Evolutionary conservation across 768 basidiomycete species (phyloP).

Genomic region (Lactifluus echinatus): DNA sequence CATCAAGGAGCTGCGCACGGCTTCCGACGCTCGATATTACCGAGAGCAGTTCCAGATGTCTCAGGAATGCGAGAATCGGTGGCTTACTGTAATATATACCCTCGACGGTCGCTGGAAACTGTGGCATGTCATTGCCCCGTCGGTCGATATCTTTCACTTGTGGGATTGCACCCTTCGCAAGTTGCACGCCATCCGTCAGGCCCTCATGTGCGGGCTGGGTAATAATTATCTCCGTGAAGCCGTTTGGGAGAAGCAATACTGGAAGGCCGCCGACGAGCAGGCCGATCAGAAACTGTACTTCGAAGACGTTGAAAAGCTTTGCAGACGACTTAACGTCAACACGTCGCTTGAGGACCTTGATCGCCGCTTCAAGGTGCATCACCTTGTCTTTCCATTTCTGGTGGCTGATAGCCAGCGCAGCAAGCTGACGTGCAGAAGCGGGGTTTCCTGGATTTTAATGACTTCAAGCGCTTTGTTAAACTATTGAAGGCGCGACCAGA

Average conservation of each 20-base stretch:
- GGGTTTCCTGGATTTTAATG: slow-evolving; percentile 62
- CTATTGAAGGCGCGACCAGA: slow-evolving; percentile 80
- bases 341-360: slow-evolving; percentile 44
- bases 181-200: slow-evolving; percentile 55
- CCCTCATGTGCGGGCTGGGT: slow-evolving; percentile 60
- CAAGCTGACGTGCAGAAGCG: slow-evolving; percentile 49
- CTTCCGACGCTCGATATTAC: slow-evolving; percentile 60
- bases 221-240: slow-evolving; percentile 54
- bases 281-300: slow-evolving; percentile 58
- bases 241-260: slow-evolving; percentile 76
- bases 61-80: slow-evolving; percentile 53
- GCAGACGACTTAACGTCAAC: slow-evolving; percentile 60
- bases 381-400: not conserved
- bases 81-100: slow-evolving; percentile 83
- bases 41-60: slow-evolving; percentile 61
- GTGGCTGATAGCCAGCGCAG: slow-evolving; percentile 30
- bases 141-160: slow-evolving; percentile 48
- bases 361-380: slow-evolving; percentile 48
- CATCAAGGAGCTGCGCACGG: slow-evolving; percentile 80
- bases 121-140: slow-evolving; percentile 72
- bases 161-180: slow-evolving; percentile 59
- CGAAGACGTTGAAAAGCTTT: slow-evolving; percentile 63
- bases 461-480: slow-evolving; percentile 78
- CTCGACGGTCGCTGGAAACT: slow-evolving; percentile 74
- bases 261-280: slow-evolving; percentile 62